Percentiles rank a stretch among this genome's conserved stretches.
phyloP scores from a whole-genome alignment of 2,329 filamentous ascomycete genomes.

The Fusarium beomiforme region DNA sequence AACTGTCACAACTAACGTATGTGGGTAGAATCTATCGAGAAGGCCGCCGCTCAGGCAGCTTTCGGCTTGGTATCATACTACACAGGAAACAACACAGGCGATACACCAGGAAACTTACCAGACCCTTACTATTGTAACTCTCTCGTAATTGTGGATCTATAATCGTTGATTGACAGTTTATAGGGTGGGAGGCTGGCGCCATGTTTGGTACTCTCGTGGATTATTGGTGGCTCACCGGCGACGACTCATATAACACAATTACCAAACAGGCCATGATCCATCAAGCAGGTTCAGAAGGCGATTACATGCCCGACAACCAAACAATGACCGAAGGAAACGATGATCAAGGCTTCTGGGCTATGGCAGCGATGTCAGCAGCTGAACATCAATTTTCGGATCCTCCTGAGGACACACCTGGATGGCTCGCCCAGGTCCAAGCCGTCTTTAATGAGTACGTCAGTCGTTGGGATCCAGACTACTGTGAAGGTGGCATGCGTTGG shows the following conservation, averaged over 20 bases:
- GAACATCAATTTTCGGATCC: constrained; percentile 81
- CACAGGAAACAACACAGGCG: constrained; percentile 67
- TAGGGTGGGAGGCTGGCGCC: constrained; percentile 76
- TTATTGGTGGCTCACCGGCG: constrained; percentile 77
- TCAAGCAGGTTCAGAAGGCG: constrained; percentile 66
- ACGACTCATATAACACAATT: constrained; percentile 70
- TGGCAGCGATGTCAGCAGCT: constrained; percentile 81
- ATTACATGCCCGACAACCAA: constrained; percentile 76
- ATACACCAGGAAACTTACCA: constrained; percentile 66
- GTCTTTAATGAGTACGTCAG: constrained; percentile 81
- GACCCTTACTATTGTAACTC: constrained; percentile 71
- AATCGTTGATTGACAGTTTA: constrained; percentile 17
- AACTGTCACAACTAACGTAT: neutral
- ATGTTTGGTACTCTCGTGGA: constrained; percentile 78
- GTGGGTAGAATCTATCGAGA: constrained; percentile 59
- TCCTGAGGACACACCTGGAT: constrained; percentile 70
- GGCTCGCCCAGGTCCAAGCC: constrained; percentile 79
- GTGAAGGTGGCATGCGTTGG: constrained; percentile 83
- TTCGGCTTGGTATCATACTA: constrained; percentile 61
- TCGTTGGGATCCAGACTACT: constrained; percentile 73
- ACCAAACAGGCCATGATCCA: constrained; percentile 68
- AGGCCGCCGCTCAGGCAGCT: constrained; percentile 58
- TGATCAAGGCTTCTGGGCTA: constrained; percentile 86
- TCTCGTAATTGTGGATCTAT: constrained; percentile 44
- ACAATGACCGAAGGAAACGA: constrained; percentile 73